phyloP scores from a whole-genome alignment of 2,329 filamentous ascomycete genomes.

The Fusarium austroafricanum region DNA sequence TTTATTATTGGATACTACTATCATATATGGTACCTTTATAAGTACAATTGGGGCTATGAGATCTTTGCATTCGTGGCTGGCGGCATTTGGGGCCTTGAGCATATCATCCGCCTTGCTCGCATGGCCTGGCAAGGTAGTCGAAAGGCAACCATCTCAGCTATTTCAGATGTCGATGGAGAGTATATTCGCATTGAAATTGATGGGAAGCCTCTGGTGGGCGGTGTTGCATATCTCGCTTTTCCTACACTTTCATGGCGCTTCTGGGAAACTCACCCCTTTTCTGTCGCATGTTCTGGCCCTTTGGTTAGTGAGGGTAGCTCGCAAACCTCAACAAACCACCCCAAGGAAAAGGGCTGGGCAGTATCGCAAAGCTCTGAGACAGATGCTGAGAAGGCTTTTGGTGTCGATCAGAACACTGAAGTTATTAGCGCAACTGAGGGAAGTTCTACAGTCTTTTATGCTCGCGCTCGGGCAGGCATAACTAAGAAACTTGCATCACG shows the following conservation, averaged over 20 bases:
- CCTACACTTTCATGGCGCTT: constrained; percentile 51
- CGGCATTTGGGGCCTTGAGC: constrained; percentile 47
- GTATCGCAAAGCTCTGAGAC: constrained; percentile 20
- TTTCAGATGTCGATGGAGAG: constrained; percentile 46
- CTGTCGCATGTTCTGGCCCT: constrained; percentile 32
- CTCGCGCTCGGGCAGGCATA: constrained; percentile 42
- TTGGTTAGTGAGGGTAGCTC: background rate
- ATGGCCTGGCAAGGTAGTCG: constrained; percentile 40
- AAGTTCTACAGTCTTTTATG: constrained; percentile 10
- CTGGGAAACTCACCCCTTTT: constrained; percentile 55
- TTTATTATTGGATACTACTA: constrained; percentile 52
- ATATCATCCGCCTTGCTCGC: constrained; percentile 44
- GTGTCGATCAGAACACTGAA: background rate
- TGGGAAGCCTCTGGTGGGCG: constrained; percentile 39
- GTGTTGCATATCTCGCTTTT: constrained; percentile 52
- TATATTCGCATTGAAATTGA: constrained; percentile 50
- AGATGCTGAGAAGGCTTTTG: background rate
- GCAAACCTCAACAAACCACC: background rate
- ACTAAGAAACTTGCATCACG: constrained; percentile 36
- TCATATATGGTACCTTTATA: constrained; percentile 52
- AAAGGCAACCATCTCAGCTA: constrained; percentile 39
- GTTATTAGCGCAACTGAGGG: background rate
- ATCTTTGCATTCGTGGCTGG: constrained; percentile 51
- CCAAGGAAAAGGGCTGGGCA: background rate
- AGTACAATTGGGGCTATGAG: constrained; percentile 53